These are phyloP conservation scores for Phellinidium pouzarii DNA, from an alignment of 1,284 basidiomycete genomes.

Conservation along the genomic window DNA sequence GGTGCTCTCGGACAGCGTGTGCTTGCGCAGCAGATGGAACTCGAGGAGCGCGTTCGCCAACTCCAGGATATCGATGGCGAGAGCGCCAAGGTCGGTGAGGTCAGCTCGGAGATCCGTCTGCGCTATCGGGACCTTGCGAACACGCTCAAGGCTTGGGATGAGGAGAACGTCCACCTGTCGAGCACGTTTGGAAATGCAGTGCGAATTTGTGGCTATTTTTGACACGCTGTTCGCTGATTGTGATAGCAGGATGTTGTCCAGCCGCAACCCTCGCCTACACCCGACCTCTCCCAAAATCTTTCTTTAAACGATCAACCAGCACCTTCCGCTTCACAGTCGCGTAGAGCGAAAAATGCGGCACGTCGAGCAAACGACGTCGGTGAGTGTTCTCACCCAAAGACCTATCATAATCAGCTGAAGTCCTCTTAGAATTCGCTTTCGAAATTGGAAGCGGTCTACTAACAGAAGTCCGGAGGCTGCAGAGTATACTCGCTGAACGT, in stretches of 20 bases:
- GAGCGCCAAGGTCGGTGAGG: constrained; percentile 50
- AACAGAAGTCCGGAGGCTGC: constrained; percentile 82
- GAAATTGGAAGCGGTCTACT: constrained; percentile 90
- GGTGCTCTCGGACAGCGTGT: constrained; percentile 88
- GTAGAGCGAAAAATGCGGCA: constrained; percentile 79
- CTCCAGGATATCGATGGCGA: constrained; percentile 64
- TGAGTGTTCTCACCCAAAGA: constrained; percentile 32
- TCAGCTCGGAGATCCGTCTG: constrained; percentile 60
- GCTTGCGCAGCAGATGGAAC: constrained; percentile 84
- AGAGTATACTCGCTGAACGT: constrained; percentile 79
- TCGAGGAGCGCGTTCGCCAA: constrained; percentile 79
- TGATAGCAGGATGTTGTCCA: constrained; percentile 32
- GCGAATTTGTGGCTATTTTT: constrained; percentile 25
- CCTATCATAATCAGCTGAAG: neutral
- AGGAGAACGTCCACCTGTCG: constrained; percentile 76
- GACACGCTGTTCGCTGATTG: neutral
- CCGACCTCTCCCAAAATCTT: constrained; percentile 37
- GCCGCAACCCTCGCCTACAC: constrained; percentile 31
- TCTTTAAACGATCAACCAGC: constrained; percentile 37
- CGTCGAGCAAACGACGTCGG: constrained; percentile 80
- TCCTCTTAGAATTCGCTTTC: constrained; percentile 78
- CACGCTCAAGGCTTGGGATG: constrained; percentile 74
- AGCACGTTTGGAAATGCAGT: constrained; percentile 66
- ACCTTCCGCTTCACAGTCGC: constrained; percentile 63
- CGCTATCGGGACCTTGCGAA: constrained; percentile 74